These are phyloP conservation scores for Monilinia laxa DNA, from an alignment of 2,329 filamentous ascomycete species.

Conservation along the genomic window DNA sequence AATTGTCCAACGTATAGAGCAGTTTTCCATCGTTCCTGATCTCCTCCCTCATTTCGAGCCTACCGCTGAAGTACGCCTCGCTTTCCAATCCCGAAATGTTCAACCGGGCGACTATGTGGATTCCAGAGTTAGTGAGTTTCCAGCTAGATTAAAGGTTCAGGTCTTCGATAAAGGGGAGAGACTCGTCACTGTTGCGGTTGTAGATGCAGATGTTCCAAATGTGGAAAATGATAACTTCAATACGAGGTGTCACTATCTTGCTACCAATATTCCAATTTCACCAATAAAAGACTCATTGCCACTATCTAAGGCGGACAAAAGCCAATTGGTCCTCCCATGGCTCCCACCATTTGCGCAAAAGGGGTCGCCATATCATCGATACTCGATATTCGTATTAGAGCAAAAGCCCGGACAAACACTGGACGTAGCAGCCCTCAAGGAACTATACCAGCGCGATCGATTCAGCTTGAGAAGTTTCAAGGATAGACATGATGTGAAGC, in stretches of 20 bases:
- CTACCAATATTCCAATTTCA: conserved; percentile 67
- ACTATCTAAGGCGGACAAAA: conserved; percentile 60
- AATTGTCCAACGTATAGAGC: conserved; percentile 78
- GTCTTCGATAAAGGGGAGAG: conserved; percentile 79
- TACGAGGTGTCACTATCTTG: conserved; percentile 84
- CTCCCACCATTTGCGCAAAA: conserved; percentile 84
- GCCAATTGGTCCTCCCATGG: conserved; percentile 75
- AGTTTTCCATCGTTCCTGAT: conserved; percentile 87
- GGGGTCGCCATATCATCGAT: conserved; percentile 85
- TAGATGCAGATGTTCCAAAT: conserved; percentile 89
- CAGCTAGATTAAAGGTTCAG: conserved; percentile 78
- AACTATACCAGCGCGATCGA: conserved; percentile 57
- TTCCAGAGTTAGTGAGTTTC: conserved; percentile 68
- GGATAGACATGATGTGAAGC: conserved; percentile 64
- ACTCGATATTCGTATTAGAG: conserved; percentile 80
- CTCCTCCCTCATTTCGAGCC: conserved; percentile 79
- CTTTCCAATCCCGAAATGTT: conserved; percentile 70
- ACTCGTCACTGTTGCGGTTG: conserved; percentile 77
- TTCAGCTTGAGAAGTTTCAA: conserved; percentile 77
- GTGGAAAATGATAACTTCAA: conserved; percentile 71
- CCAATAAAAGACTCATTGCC: conserved; percentile 61
- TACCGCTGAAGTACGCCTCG: conserved; percentile 74
- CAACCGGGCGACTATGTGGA: conserved; percentile 77
- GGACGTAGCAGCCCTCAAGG: conserved; percentile 57
- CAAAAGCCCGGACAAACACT: conserved; percentile 64